Evolutionary conservation across 75 land plant genomes (phyloP), one percentile per base, ranked within the genome.

Genomic region (Picea sitchensis): DNA sequence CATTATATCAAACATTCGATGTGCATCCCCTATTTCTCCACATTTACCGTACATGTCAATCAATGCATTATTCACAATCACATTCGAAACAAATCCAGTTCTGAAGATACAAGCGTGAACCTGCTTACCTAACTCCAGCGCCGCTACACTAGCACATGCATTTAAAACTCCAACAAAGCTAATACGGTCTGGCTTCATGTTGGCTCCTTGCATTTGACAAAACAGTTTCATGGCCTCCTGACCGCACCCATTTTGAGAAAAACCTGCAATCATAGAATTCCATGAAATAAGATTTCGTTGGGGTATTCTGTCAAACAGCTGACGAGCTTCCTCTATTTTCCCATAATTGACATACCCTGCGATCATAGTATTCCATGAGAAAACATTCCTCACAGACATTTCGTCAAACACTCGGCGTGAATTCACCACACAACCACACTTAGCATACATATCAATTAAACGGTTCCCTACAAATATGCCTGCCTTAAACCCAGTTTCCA

Each of bases 301-400:
- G 13, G 41, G 38, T 76, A 80, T 80, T 21, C 17, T 20, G 2
- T 32, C 58, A 69, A 82, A 82, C 36, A 80, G 60, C 21, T 47
- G 26, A 13, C 36, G 21, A 11, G 83, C 61, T 17, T 58, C 58
- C 44, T 23, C 44, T 4, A 81, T 18, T 47, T 36, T 58, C 58
- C 83, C 84, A 32, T 14, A 58, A 30, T 82, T 67, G 14, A 56
- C 83, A 59, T 82, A 82, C 18, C 71, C 71, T 34, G 60, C 60
- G n/a, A 81, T 81, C 81, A 81, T 80, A 18, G 83, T 57, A 21
- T 67, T 82, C 83, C 83, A 82, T 31, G 83, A 82, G 17, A 69
- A 36, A 6, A 82, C 34, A 21, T 82, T 72, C 73, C 57, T 34
- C 34, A 13, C 34, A 58, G 62, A 23, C 74, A 82, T 44, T 9